These are phyloP conservation scores for Ophiostoma pallidulum DNA, from an alignment of 2,329 filamentous ascomycete genomes.

Conservation along the genomic window DNA sequence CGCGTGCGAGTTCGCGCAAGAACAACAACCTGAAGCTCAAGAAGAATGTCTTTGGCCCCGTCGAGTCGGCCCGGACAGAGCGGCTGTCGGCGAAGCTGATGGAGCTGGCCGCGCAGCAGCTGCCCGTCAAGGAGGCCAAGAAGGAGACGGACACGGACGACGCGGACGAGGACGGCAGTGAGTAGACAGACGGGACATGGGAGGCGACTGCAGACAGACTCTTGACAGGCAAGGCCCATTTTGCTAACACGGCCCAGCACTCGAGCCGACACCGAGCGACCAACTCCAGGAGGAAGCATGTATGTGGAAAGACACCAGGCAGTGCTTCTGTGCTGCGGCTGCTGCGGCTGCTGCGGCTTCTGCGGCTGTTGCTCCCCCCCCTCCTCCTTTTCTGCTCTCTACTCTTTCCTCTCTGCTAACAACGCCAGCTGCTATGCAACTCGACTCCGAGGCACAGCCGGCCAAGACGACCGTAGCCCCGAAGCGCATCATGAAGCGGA, in stretches of 20 bases:
- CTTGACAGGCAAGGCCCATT: too few relatives aligned
- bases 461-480: slow-evolving; percentile 36
- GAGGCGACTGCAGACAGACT: too few relatives aligned
- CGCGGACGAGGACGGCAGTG: too few relatives aligned
- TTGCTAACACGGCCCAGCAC: not conserved
- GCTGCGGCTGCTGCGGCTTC: too few relatives aligned
- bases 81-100: slow-evolving; percentile 79
- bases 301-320: too few relatives aligned
- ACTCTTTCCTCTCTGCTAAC: not conserved
- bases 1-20: slow-evolving; percentile 70
- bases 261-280: slow-evolving; percentile 11
- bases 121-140: slow-evolving; percentile 26
- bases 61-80: slow-evolving; percentile 67
- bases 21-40: slow-evolving; percentile 75
- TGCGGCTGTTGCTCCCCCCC: too few relatives aligned
- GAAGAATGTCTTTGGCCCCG: slow-evolving; percentile 72
- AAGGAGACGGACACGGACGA: slow-evolving; percentile 31
- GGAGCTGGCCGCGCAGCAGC: slow-evolving; percentile 59
- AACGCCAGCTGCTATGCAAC: slow-evolving; percentile 41
- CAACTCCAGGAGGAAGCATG: slow-evolving; percentile 14
- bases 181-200: slow-evolving; percentile 31
- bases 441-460: slow-evolving; percentile 33
- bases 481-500: slow-evolving; percentile 49
- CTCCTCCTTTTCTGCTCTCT: not conserved
- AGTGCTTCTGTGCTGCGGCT: too few relatives aligned